Base-by-base conservation (phyloP, 139 green algal species). In the Tetraselmis striata region DNA sequence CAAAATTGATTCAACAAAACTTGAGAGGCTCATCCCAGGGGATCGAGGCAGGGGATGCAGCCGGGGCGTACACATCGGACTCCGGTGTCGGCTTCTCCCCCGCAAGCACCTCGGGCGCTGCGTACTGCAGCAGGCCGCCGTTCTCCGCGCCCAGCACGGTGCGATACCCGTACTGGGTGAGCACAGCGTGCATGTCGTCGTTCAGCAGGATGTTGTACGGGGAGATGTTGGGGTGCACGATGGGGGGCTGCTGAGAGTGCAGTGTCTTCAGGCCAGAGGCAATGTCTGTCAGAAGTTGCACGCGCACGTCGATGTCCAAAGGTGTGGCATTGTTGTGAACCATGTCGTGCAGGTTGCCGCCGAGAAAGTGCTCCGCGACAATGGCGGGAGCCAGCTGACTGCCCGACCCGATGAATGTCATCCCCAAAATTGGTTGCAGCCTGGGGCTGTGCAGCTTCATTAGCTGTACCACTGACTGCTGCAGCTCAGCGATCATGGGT, bases 31-130 rank as follows among this genome's bases (percentile, higher is more conserved):
- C n/a, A n/a, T n/a, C n/a, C n/a, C n/a, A n/a, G n/a, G n/a, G n/a
- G n/a, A n/a, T n/a, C n/a, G n/a, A n/a, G n/a, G n/a, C n/a, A n/a
- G n/a, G n/a, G n/a, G n/a, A n/a, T n/a, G n/a, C n/a, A n/a, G n/a
- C n/a, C n/a, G n/a, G n/a, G n/a, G n/a, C n/a, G 31, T 80, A 80
- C 2, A 80, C 31, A n/a, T 80, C 77, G 77, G 25, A 32, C 77
- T 80, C 2, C 31, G 79, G 2, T 2, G 79, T 82, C 11, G 28
- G 27, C 5, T 29, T 2, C 24, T 58, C 24, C 25, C 79, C 32
- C 5, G 26, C 5, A 2, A 87, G 80, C 76, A 87, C 78, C 77
- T 87, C 84, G 11, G 84, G 84, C 5, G 84, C 84, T 29, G 77
- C 81, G 76, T 78, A 87, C 18, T 67, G 45, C 45, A 67, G 5